A percentile compares a stretch with the other conserved stretches of the same genome.
Evolutionary conservation across 164 flowering plant genomes (phyloP).

Genomic region (grape (Vitis vinifera)): ASM3070453v1 NC_081821.1:10150501-10151000

Average conservation of each 20-base stretch:
- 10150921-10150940: too few species aligned
- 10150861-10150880: not conserved
- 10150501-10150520: slow-evolving; percentile 12
- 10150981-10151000: too few species aligned
- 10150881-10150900: not conserved
- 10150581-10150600: not conserved
- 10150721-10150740: slow-evolving; percentile 98
- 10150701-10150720: slow-evolving; percentile 98
- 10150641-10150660: not conserved
- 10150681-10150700: slow-evolving; percentile 91
- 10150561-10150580: not conserved
- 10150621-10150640: not conserved
- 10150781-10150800: slow-evolving; percentile 63
- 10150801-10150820: not conserved
- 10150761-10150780: slow-evolving; percentile 89
- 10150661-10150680: slow-evolving; percentile 65
- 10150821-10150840: too few species aligned
- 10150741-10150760: slow-evolving; percentile 90
- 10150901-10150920: not conserved
- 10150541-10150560: not conserved
- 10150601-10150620: not conserved
- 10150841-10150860: not conserved
- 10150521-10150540: not conserved
- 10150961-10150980: too few species aligned
- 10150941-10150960: too few species aligned